phyloP scores from a whole-genome alignment of 176 grass and related monocot genomes.

The Pharus latifolius region DNA sequence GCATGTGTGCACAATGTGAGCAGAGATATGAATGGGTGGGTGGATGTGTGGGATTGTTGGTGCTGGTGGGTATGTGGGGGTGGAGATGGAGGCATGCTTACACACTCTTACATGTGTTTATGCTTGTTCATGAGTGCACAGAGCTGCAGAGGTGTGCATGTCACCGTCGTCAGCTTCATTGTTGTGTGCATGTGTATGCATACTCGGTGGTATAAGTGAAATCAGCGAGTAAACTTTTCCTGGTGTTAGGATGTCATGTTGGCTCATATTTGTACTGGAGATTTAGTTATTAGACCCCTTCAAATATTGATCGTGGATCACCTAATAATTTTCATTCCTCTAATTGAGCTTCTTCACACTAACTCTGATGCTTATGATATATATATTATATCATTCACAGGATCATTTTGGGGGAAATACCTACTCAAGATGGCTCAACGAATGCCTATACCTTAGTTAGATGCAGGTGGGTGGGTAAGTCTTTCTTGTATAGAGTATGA shows the following conservation, averaged over 20 bases:
- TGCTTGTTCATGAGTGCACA: no score
- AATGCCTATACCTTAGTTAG: constrained; percentile 82
- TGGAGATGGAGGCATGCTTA: neutral
- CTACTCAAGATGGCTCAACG: constrained; percentile 77
- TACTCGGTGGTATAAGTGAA: constrained; percentile 6
- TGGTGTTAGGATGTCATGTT: constrained; percentile 1
- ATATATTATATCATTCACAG: constrained; percentile 64
- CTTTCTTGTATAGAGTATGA: constrained; percentile 19
- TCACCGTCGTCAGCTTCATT: no score
- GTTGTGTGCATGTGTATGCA: neutral
- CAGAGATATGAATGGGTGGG: neutral
- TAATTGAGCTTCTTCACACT: constrained; percentile 11
- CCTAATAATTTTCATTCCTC: neutral
- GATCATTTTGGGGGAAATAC: constrained; percentile 81
- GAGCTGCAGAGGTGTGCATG: no score
- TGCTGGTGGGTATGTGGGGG: neutral
- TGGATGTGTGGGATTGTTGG: neutral
- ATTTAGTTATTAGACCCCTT: neutral
- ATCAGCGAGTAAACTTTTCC: neutral
- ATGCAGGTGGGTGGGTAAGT: constrained; percentile 58
- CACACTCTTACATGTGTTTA: neutral
- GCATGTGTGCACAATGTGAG: no score
- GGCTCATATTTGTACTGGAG: constrained; percentile 16
- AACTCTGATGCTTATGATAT: constrained; percentile 51
- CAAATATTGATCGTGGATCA: no score